Percentiles rank a stretch among this genome's conserved stretches.
These are phyloP conservation scores for Eutrema salsugineum DNA, from an alignment of 441 rosid species.

Conservation along the genomic window DNA sequence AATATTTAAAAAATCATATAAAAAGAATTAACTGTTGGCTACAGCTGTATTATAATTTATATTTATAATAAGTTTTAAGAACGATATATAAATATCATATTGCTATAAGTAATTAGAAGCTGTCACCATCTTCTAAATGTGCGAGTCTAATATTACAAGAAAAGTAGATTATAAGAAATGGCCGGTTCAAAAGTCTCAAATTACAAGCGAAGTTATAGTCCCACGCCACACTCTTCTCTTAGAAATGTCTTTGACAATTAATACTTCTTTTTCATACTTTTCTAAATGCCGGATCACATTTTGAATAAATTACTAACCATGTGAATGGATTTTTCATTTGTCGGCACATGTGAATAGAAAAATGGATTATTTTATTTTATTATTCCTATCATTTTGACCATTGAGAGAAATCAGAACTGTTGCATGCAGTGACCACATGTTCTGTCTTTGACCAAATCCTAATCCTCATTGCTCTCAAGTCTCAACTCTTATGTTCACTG, in stretches of 20 bases:
- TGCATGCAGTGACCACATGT: constrained; percentile 26
- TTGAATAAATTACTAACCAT: neutral
- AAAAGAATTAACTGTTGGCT: too few species aligned
- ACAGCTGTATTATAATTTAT: constrained; percentile 16
- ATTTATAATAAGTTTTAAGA: neutral
- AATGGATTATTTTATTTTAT: neutral
- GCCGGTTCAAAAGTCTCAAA: constrained; percentile 31
- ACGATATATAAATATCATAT: neutral
- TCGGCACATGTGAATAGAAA: neutral
- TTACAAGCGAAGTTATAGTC: constrained; percentile 31
- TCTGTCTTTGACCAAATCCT: constrained; percentile 30
- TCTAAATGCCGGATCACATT: neutral
- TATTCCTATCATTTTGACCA: neutral
- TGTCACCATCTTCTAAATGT: constrained; percentile 15
- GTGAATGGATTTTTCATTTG: constrained; percentile 12
- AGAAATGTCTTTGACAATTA: constrained; percentile 29
- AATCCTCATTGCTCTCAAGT: too few species aligned
- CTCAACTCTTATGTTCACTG: neutral
- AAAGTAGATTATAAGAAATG: constrained; percentile 17
- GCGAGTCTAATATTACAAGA: constrained; percentile 11
- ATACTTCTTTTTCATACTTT: neutral
- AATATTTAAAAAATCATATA: too few species aligned
- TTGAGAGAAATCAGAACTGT: constrained; percentile 17
- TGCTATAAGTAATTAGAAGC: constrained; percentile 11
- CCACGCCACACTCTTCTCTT: constrained; percentile 28